Conservation (phyloP, 345 rosid species). For the Pugionium cornutum region DNA sequence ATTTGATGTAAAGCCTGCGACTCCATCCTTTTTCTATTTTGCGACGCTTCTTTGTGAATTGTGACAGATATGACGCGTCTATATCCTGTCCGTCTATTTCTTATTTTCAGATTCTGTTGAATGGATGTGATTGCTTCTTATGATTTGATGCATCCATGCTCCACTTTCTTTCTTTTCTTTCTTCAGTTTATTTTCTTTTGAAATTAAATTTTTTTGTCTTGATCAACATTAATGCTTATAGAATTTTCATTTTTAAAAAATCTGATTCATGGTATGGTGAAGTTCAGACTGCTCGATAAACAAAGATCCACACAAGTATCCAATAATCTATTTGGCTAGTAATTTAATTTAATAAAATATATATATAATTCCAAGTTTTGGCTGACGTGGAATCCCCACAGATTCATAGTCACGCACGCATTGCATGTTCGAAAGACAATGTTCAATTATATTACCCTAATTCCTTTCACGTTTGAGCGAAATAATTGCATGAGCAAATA, state of each 20-base stretch:
- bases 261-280: conserved; percentile 13
- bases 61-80: conserved; percentile 37
- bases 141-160: conserved; percentile 43
- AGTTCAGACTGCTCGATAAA: conserved; percentile 7
- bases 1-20: conserved; percentile 43
- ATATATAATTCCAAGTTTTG: not conserved
- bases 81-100: conserved; percentile 33
- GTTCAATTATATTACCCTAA: conserved; percentile 16
- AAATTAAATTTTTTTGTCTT: conserved; percentile 1
- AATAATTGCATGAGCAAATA: not conserved
- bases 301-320: conserved; percentile 34
- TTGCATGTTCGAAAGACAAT: conserved; percentile 35
- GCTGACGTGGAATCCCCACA: conserved; percentile 39
- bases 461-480: conserved; percentile 9
- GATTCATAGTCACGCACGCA: conserved; percentile 33
- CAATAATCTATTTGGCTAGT: conserved; percentile 13
- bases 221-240: conserved; percentile 6
- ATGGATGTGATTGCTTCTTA: conserved; percentile 39
- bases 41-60: conserved; percentile 32
- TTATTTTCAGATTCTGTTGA: conserved; percentile 11
- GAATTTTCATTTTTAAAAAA: not conserved
- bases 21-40: not conserved
- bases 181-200: not conserved
- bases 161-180: not conserved
- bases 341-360: not conserved